phyloP scores from a whole-genome alignment of 306 rosid species.

The Quercus berberidifolia region DNA sequence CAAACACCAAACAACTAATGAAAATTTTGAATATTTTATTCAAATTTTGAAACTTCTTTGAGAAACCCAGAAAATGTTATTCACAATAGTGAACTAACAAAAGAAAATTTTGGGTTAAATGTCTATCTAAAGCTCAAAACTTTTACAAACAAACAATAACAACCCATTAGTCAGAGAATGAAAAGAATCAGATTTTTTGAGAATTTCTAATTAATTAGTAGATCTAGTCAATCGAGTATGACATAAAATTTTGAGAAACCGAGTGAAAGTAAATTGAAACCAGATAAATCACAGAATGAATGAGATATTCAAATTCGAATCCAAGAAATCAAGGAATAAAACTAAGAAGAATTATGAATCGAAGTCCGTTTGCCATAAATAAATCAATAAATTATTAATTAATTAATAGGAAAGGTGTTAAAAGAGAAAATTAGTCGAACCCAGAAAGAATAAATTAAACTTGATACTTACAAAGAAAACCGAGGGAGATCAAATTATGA shows the following conservation, averaged over 20 bases:
- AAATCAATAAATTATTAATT: not conserved
- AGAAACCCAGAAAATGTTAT: slow-evolving; percentile 1
- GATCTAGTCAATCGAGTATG: slow-evolving; percentile 7
- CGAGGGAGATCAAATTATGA: slow-evolving; percentile 17
- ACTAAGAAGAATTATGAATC: not conserved
- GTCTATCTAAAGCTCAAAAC: not conserved
- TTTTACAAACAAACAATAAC: not conserved
- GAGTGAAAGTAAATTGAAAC: not conserved
- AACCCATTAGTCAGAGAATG: not conserved
- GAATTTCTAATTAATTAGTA: not conserved
- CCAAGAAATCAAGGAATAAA: not conserved
- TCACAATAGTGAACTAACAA: not conserved
- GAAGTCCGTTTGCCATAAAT: not conserved
- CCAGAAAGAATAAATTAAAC: not conserved
- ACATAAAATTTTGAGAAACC: not conserved
- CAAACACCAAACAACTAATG: not conserved
- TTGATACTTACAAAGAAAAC: not conserved
- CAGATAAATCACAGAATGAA: not conserved
- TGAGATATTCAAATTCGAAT: not conserved
- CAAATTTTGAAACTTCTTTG: not conserved
- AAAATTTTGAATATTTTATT: not conserved
- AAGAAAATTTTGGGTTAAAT: not conserved
- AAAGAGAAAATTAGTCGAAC: not conserved
- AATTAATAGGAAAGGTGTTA: not conserved
- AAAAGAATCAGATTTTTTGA: not conserved